Evolutionary conservation across 176 grass and related monocot species (phyloP), one percentile per base, ranked within the genome.

Genomic region (Ensete glaucum): DNA sequence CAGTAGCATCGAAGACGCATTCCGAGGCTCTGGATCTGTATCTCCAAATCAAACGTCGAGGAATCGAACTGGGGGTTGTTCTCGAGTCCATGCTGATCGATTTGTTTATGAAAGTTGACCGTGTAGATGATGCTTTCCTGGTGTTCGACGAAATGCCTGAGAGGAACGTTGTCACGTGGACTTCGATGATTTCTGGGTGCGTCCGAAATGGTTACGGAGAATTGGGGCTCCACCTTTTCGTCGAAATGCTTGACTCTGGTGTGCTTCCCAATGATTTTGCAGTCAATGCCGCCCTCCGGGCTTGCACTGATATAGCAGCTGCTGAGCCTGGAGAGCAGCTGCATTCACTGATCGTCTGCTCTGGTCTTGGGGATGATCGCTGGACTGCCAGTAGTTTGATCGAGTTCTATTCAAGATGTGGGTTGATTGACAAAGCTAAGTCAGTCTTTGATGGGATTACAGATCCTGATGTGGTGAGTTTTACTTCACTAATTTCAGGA

Each of bases 101-200:
- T 72, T n/a, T 56, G 1, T 57, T 72, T n/a, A 63, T 80, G 78
- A 80, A 72, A 62, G 72, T n/a, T 17, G 68, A 26, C 2, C 27
- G 78, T 1, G 11, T 53, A 14, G 56, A 20, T 11, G 78, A 80
- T 63, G 67, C 68, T 0, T 80, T 80, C n/a, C 9, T 29, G 27
- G 55, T 80, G 69, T 80, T 80, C 83, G 89, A 86, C 53, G 52
- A 58, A 64, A 92, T 96, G 87, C 87, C 93, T 8, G 64, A 64
- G 2, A 92, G 82, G 54, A 96, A 92, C 74, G 78, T 88, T 62
- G 83, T 96, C 17, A 77, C 89, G 3, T 96, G 93, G 87, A 92
- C 93, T 43, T 88, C 93, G 24, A 80, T 83, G 71, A 82, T 92
- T 48, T 90, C 85, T 59, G 85, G 89, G 50, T 84, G 75, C 78